A percentile compares a stretch with the other conserved stretches of the same genome.
These are phyloP conservation scores for Seiridium cupressi DNA, from an alignment of 2,329 filamentous ascomycete species.

Conservation along the genomic window DNA sequence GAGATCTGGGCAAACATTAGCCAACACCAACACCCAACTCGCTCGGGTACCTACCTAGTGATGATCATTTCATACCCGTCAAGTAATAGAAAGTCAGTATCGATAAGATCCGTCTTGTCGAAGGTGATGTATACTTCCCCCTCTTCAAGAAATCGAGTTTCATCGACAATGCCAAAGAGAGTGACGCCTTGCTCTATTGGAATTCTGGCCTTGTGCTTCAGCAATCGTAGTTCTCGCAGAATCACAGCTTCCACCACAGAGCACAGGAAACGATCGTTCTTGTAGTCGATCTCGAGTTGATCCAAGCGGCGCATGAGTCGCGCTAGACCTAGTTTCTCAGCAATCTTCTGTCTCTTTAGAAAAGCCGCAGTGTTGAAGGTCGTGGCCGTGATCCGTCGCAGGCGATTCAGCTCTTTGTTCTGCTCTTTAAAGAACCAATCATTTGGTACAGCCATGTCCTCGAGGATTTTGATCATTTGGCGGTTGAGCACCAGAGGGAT, in stretches of 20 bases:
- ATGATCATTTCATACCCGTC: conserved; percentile 53
- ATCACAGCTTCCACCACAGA: conserved; percentile 68
- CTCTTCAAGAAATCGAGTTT: conserved; percentile 66
- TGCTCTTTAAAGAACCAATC: conserved; percentile 66
- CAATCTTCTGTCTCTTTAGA: conserved; percentile 60
- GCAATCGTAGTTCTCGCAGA: conserved; percentile 65
- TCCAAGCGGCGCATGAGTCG: conserved; percentile 60
- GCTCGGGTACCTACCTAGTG: conserved; percentile 37
- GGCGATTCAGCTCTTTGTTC: conserved; percentile 53
- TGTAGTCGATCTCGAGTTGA: conserved; percentile 61
- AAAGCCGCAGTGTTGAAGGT: conserved; percentile 65
- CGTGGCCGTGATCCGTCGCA: conserved; percentile 58
- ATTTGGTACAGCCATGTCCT: conserved; percentile 65
- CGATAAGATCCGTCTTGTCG: conserved; percentile 31
- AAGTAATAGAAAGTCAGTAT: conserved; percentile 28
- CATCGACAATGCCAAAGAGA: conserved; percentile 81
- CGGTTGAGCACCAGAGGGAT: conserved; percentile 72
- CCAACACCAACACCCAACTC: background rate
- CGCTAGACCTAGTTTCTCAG: conserved; percentile 57
- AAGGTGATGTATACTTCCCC: conserved; percentile 67
- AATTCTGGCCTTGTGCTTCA: conserved; percentile 80
- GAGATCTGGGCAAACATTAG: conserved; percentile 50
- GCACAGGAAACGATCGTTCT: conserved; percentile 67
- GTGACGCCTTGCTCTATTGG: conserved; percentile 69
- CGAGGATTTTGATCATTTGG: conserved; percentile 81